Percentiles rank a stretch among this genome's conserved stretches.
These are phyloP conservation scores for Phlegmacium glaucopus DNA, from an alignment of 768 basidiomycete genomes.

Conservation along the genomic window DNA sequence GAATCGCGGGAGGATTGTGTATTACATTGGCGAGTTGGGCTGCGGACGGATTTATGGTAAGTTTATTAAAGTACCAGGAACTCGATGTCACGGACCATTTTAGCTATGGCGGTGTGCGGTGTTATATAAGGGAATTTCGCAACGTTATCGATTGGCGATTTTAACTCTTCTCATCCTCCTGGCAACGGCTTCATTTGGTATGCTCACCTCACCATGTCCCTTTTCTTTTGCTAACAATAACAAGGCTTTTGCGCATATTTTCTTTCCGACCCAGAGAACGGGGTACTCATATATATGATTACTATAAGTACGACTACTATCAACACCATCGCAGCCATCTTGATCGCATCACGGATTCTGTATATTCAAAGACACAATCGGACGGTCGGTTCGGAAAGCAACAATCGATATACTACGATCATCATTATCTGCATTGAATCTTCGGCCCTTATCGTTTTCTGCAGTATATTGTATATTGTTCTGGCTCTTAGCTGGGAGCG, in stretches of 20 bases:
- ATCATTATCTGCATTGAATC: slow-evolving; percentile 14
- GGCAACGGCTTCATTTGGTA: slow-evolving; percentile 3
- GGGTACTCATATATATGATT: background rate
- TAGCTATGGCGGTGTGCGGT: slow-evolving; percentile 13
- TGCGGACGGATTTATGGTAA: slow-evolving; percentile 15
- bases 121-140: slow-evolving; percentile 7
- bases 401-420: slow-evolving; percentile 5
- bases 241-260: too few relatives aligned
- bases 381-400: slow-evolving; percentile 1
- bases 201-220: slow-evolving; percentile 1
- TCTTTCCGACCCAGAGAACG: background rate
- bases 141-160: background rate
- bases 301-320: slow-evolving; percentile 3
- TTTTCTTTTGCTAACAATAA: too few relatives aligned
- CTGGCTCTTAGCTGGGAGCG: slow-evolving; percentile 1
- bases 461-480: slow-evolving; percentile 2
- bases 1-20: too few relatives aligned
- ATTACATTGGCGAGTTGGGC: slow-evolving; percentile 12
- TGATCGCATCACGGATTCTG: slow-evolving; percentile 10
- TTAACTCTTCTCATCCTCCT: background rate
- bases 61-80: background rate
- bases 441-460: slow-evolving; percentile 9
- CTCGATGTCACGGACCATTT: background rate
- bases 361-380: slow-evolving; percentile 5
- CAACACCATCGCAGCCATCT: slow-evolving; percentile 7